Evolutionary conservation across 192 early-diverging fungal genomes (phyloP), one percentile per base, ranked within the genome.

Genomic region (Gonapodya prolifera): DNA sequence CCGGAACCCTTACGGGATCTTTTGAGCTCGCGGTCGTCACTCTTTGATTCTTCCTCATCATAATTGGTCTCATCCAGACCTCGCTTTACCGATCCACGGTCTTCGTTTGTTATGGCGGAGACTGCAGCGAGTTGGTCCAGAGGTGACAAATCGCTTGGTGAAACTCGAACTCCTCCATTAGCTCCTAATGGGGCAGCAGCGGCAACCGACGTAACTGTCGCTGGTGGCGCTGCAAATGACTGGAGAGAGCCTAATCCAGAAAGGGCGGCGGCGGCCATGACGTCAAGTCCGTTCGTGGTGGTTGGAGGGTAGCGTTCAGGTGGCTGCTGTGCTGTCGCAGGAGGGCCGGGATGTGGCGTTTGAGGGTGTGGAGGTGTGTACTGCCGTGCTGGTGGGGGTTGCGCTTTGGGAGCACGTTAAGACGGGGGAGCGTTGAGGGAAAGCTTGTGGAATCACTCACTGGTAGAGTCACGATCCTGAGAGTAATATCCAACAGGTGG

Each of bases 31-130:
- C 45, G 8, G 45, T 61, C 45, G 8, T 73, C 71, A 29, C 71
- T 32, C 71, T 32, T 32, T 8, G 2, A 2, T 8, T 73, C 71
- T 2, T 18, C 28, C 8, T 18, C 71, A 29, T 73, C 71, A 29
- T 73, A 73, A 29, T 73, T 32, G 28, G 71, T 73, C 71, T 73
- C 71, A 29, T 73, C 71, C 31, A 73, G 71, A 2, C 71, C 71
- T 29, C 71, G 18, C 71, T 73, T 73, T 29, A 73, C 32, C 71
- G 45, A 16, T 61, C 8, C 45, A 61, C 45, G 45, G 45, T 61
- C 45, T 61, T 61, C 45, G 45, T 61, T 61, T 8, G 45, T 61
- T 8, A 61, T 61, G 23, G 45, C 45, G 8, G 45, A 61, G 8
- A 61, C 45, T 16, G 45, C 45, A 8, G 45, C 45, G 45, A 61